Conservation (phyloP, 2,329 filamentous ascomycete genomes). For the Pestalotiopsis sp. region DNA sequence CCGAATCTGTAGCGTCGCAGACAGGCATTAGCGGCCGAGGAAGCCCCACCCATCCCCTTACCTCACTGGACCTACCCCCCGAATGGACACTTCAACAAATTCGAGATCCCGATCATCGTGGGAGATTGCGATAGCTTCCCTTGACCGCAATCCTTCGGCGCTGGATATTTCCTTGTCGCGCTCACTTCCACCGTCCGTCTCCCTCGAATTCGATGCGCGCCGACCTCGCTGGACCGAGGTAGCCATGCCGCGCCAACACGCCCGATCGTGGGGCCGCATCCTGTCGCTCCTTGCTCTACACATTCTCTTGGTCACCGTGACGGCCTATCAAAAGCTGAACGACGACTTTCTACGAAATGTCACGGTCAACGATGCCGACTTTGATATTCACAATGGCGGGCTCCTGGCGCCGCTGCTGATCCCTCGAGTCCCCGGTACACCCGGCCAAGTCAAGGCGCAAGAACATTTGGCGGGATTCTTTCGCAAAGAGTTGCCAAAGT, state of each 20-base stretch:
- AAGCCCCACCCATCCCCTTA: neutral
- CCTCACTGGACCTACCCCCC: neutral
- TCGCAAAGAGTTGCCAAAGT: slow-evolving; percentile 64
- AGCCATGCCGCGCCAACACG: slow-evolving; percentile 13
- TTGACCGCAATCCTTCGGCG: neutral
- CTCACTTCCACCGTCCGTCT: neutral
- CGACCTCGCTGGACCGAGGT: slow-evolving; percentile 19
- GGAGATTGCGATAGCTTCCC: neutral
- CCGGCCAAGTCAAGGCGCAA: slow-evolving; percentile 66
- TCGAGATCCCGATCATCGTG: neutral
- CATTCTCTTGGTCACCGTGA: slow-evolving; percentile 27
- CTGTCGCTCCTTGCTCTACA: slow-evolving; percentile 26
- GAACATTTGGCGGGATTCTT: slow-evolving; percentile 77
- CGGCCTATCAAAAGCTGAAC: slow-evolving; percentile 53
- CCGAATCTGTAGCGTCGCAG: neutral
- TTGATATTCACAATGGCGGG: slow-evolving; percentile 67
- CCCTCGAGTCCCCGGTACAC: slow-evolving; percentile 74
- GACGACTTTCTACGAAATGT: slow-evolving; percentile 66
- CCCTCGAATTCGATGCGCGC: slow-evolving; percentile 3
- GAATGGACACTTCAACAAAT: neutral
- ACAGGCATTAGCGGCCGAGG: neutral
- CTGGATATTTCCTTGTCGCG: neutral
- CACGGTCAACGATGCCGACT: slow-evolving; percentile 65
- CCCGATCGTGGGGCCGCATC: slow-evolving; percentile 9
- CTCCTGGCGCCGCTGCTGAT: slow-evolving; percentile 77